These are phyloP conservation scores for Berberis thunbergii DNA, from an alignment of 164 flowering plant species.

Conservation along the genomic window DNA sequence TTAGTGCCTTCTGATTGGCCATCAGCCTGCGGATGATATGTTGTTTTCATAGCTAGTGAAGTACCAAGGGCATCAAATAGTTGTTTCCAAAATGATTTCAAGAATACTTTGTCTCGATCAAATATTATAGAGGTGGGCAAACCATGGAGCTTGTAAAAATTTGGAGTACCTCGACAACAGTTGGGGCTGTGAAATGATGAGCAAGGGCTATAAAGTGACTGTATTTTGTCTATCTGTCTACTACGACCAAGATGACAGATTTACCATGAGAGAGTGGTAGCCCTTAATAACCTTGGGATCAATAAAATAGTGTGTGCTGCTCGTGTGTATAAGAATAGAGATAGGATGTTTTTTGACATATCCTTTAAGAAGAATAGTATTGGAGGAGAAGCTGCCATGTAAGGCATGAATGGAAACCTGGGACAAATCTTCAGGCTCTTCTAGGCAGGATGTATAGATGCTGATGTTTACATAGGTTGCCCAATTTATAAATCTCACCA, in stretches of 20 bases:
- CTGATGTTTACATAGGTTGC: too few relatives aligned
- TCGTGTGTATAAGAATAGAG: too few relatives aligned
- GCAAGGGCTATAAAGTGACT: neutral
- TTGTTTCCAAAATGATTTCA: neutral
- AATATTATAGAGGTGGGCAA: neutral
- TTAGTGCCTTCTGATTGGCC: neutral
- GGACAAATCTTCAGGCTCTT: too few relatives aligned
- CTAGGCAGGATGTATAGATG: too few relatives aligned
- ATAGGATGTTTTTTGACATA: too few relatives aligned
- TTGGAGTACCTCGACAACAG: neutral
- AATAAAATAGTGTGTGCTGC: too few relatives aligned
- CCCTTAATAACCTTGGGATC: too few relatives aligned
- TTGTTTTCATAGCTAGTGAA: neutral
- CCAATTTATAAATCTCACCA: too few relatives aligned
- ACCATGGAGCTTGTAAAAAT: neutral
- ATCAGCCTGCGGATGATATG: slow-evolving; percentile 2
- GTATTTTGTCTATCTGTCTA: slow-evolving; percentile 3
- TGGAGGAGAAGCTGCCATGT: too few relatives aligned
- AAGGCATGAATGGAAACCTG: too few relatives aligned
- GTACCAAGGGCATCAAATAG: neutral
- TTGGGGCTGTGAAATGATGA: neutral
- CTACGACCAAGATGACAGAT: slow-evolving; percentile 1
- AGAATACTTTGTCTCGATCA: neutral
- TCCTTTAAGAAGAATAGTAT: too few relatives aligned
- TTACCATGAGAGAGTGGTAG: too few relatives aligned